Evolutionary conservation across 352 stramenopile species (phyloP), one percentile per base, ranked within the genome.

Genomic region (Phytophthora vignae): DNA sequence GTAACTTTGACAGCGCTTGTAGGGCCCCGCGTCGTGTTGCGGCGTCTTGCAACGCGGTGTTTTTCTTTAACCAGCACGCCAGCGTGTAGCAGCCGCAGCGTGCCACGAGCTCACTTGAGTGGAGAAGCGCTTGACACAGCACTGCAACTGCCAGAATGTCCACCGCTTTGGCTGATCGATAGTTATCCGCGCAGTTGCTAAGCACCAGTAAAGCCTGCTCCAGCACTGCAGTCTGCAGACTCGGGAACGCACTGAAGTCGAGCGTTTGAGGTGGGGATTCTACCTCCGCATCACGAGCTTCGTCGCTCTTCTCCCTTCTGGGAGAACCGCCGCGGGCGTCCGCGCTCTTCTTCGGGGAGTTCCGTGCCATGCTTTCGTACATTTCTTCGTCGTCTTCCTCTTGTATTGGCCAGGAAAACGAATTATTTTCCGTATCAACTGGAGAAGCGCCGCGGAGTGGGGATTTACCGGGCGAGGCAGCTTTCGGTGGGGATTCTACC

Each of bases 61-160:
- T 73, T n/a, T 82, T 75, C 31, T 91, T 90, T 57, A 87, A 77
- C 88, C 88, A 95, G 5, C 74, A 76, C 0, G 74, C 86, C 4
- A 95, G 65, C 9, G 83, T 88, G 55, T 88, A 93, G 57, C 88
- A 94, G 14, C 83, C 73, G 27, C 88, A 94, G 4, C 86, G 74
- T 53, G 90, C 86, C 3, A 90, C 86, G 6, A 94, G 76, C 44
- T 93, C 88, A 33, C 85, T 95, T 6, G 83, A 70, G 56, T 93
- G 83, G 3, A 67, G 56, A 11, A 95, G 60, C 12, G 82, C 70
- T 38, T 91, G 82, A 19, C 82, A 84, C 3, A 91, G 22, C 8
- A 93, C 72, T 60, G 88, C 90, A 27, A 93, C 68, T 21, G 77
- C 79, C n/a, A 92, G 69, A 21, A 60, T 69, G 42, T 89, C 83